Evolutionary conservation across 768 basidiomycete species (phyloP).

Genomic region (Baorangia bicolor): DNA sequence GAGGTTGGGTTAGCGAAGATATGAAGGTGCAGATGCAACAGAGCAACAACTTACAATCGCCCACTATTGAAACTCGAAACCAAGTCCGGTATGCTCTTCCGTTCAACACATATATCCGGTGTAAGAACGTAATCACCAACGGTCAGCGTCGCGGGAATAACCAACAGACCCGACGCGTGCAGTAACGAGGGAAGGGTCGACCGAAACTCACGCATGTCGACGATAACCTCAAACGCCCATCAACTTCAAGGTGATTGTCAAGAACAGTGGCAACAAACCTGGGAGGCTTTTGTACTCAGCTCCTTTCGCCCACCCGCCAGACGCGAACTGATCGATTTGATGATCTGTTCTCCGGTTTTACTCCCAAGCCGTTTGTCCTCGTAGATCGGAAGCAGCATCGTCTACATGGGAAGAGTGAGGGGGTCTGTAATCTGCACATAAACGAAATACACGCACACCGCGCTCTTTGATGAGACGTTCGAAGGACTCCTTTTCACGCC

Average conservation of each 20-base stretch:
- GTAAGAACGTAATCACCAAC: conserved; percentile 96
- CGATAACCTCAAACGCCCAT: conserved; percentile 66
- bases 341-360: conserved; percentile 50
- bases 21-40: background rate
- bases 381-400: conserved; percentile 84
- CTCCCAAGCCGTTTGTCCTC: conserved; percentile 52
- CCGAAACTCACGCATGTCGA: conserved; percentile 96
- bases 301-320: conserved; percentile 83
- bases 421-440: background rate
- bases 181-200: conserved; percentile 88
- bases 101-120: conserved; percentile 93
- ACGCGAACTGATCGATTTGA: conserved; percentile 81
- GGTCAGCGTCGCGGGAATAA: conserved; percentile 89
- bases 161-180: conserved; percentile 74
- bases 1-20: background rate
- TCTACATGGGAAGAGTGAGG: conserved; percentile 41
- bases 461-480: conserved; percentile 90
- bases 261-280: conserved; percentile 36
- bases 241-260: background rate
- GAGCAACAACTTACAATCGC: conserved; percentile 68
- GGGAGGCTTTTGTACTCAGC: conserved; percentile 60
- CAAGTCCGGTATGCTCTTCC: conserved; percentile 92
- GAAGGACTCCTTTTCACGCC: conserved; percentile 93
- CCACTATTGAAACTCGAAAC: conserved; percentile 94
- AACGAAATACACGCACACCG: conserved; percentile 56